phyloP scores from a whole-genome alignment of 140 eudicot species.

The Senecio squalidus region DNA sequence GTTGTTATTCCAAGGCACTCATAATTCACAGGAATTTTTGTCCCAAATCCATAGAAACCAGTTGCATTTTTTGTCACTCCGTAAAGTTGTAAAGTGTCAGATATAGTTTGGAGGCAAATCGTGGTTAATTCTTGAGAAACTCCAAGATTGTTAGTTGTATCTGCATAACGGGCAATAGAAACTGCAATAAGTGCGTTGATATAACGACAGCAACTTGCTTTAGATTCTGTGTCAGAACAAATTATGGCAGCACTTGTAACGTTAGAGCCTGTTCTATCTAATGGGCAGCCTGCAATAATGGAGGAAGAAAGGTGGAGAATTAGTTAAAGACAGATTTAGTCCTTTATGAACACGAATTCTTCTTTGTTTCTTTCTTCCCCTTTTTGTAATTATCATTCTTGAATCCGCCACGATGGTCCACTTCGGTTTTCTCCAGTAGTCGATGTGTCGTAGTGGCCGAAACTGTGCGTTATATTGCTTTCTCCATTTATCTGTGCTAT shows the following conservation, averaged over 20 bases:
- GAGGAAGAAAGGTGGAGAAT: constrained; percentile 15
- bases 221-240: constrained; percentile 57
- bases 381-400: no score
- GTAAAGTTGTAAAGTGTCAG: constrained; percentile 57
- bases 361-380: no score
- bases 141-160: constrained; percentile 63
- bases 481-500: no score
- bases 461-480: no score
- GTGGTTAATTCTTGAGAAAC: constrained; percentile 53
- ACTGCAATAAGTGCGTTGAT: constrained; percentile 80
- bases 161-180: constrained; percentile 79
- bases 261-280: constrained; percentile 68
- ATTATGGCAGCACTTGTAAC: constrained; percentile 56
- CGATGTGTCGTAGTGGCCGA: no score
- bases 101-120: constrained; percentile 55
- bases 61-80: constrained; percentile 75
- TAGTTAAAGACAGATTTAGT: constrained; percentile 8
- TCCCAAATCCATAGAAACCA: constrained; percentile 74
- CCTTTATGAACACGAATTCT: not conserved
- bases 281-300: constrained; percentile 72
- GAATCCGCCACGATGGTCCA: no score
- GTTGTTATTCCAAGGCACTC: constrained; percentile 86
- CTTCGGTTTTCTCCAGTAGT: no score
- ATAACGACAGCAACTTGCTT: constrained; percentile 84
- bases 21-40: constrained; percentile 74